Base-by-base conservation (phyloP, 2,329 filamentous ascomycete genomes). In the Alternaria ethzedia region DNA sequence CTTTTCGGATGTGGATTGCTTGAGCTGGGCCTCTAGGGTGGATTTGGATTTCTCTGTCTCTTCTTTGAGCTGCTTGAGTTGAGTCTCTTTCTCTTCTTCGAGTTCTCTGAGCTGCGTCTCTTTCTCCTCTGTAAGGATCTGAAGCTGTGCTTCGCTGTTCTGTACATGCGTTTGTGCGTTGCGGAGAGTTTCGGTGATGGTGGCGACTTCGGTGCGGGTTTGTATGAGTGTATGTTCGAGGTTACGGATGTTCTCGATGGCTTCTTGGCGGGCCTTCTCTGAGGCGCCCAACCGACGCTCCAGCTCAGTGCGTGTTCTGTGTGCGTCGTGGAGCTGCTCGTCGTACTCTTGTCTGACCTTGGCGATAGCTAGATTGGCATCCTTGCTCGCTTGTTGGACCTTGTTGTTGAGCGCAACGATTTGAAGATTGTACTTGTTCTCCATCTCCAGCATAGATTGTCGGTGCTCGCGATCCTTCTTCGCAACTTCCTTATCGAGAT, bases 401-500 rank as follows among this genome's bases (percentile, higher is more conserved):
- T 75, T 80, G 63, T 70, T 79, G 58, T 78, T 81, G 20, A 79
- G 66, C 4, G 75, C 75, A 3, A 72, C 73, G 7, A 79, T 61
- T 44, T 84, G 81, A 28, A 82, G 73, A 6, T 80, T 82, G 61
- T 85, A 79, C 62, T 85, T 82, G 63, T 84, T 83, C 63, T 86
- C 82, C 25, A 86, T 68, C 57, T 82, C 80, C 15, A 82, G 72
- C 5, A 75, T 63, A 3, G 64, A 66, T 63, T 76, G 73, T 20
- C 68, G 68, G 54, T 79, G 75, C 15, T 79, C 75, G 23, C 79
- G 75, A 44, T 82, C 74, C 30, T 80, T 82, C 69, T 83, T 87
- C 76, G 83, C 84, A 7, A 90, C 69, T 59, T 93, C 90, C 41
- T 88, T 86, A 56, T 91, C 88, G 72, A 96, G 91, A 32, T 89